Percentiles rank a stretch among this genome's conserved stretches.
These are phyloP conservation scores for Noccaea bulbosa DNA, from an alignment of 345 rosid genomes.

Conservation along the genomic window DNA sequence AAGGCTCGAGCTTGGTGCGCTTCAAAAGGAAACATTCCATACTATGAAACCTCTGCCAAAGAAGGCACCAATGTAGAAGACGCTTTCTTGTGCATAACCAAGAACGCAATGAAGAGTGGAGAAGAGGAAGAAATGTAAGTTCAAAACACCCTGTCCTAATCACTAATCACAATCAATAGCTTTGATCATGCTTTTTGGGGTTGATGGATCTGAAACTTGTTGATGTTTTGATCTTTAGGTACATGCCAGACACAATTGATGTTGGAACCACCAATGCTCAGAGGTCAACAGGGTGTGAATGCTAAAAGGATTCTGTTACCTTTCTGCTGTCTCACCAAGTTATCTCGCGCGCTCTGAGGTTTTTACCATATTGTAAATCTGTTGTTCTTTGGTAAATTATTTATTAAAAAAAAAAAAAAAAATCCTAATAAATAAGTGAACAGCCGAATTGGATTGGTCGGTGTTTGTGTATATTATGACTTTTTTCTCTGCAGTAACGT, in stretches of 20 bases:
- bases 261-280: slow-evolving; percentile 61
- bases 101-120: slow-evolving; percentile 82
- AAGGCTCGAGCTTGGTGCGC: slow-evolving; percentile 95
- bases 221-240: slow-evolving; percentile 45
- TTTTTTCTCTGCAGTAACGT: not conserved
- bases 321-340: not conserved
- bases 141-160: not conserved
- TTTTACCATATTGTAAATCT: slow-evolving; percentile 35
- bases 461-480: slow-evolving; percentile 30
- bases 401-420: not conserved
- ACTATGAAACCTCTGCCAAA: slow-evolving; percentile 93
- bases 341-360: not conserved
- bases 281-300: slow-evolving; percentile 67
- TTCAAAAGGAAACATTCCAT: slow-evolving; percentile 88
- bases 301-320: slow-evolving; percentile 37
- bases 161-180: not conserved
- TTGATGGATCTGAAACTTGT: slow-evolving; percentile 22
- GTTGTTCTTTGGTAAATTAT: slow-evolving; percentile 21
- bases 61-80: slow-evolving; percentile 94
- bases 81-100: slow-evolving; percentile 86
- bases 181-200: not conserved
- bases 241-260: slow-evolving; percentile 78
- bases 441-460: slow-evolving; percentile 25
- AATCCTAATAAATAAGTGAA: not conserved
- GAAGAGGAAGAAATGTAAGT: slow-evolving; percentile 94